phyloP scores from a whole-genome alignment of 805 yeast species.

The Blastobotrys americana region DNA sequence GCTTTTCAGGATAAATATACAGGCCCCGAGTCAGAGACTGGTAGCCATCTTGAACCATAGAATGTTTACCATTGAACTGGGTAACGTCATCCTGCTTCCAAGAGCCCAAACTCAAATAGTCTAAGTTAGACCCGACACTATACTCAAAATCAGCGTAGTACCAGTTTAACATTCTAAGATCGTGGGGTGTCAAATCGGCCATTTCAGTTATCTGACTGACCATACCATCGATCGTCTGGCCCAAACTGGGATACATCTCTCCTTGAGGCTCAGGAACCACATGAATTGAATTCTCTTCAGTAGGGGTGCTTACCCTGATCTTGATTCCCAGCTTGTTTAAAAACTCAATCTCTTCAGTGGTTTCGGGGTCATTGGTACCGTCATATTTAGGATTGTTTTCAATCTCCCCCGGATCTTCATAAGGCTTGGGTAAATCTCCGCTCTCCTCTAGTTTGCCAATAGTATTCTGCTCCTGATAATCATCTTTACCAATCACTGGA shows the following conservation, averaged over 20 bases:
- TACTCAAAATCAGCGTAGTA: conserved; percentile 37
- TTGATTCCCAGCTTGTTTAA: conserved; percentile 26
- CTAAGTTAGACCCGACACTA: conserved; percentile 30
- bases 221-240: conserved; percentile 31
- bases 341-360: conserved; percentile 27
- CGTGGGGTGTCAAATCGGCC: conserved; percentile 31
- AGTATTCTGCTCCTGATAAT: conserved; percentile 28
- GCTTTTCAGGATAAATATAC: conserved; percentile 32
- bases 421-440: conserved; percentile 27
- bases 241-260: conserved; percentile 31
- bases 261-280: conserved; percentile 32
- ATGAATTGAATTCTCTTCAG: conserved; percentile 17
- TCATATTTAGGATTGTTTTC: conserved; percentile 15
- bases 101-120: conserved; percentile 30
- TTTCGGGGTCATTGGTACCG: conserved; percentile 20
- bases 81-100: conserved; percentile 39
- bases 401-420: conserved; percentile 24
- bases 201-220: conserved; percentile 28
- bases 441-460: conserved; percentile 34
- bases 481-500: conserved; percentile 26
- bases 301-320: conserved; percentile 7
- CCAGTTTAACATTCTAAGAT: conserved; percentile 34
- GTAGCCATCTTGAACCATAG: conserved; percentile 34
- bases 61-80: conserved; percentile 35
- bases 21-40: conserved; percentile 32